Base-by-base conservation (phyloP, 257 asterid species). In the Striga asiatica region DNA sequence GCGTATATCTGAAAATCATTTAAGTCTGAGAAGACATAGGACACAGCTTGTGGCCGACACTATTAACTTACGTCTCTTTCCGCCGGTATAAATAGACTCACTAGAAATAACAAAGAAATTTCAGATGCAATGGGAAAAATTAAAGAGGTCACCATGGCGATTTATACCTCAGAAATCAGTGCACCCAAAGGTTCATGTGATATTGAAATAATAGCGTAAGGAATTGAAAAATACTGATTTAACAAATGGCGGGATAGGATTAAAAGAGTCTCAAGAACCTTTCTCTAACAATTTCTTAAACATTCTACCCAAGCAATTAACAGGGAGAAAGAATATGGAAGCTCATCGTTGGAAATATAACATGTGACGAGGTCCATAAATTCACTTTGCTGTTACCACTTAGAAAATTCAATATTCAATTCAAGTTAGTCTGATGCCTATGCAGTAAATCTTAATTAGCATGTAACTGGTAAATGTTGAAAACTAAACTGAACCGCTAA, bases 81-180 rank as follows among this genome's bases (percentile, higher is more conserved):
- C 10, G 51, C 41, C 28, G 56, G 43, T 60, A 53, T 35, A 57
- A 31, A 29, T 37, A 58, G 53, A 45, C 37, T 47, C 41, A 17
- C n/a, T 2, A 34, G 16, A 62, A 54, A n/a, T n/a, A 50, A 43
- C 34, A 4, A 6, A 23, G 18, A 37, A 24, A 24, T 34, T 39
- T 12, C 43, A 42, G 20, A 61, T 19, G 21, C 11, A 23, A 41
- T 28, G 29, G 37, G 42, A 29, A 66, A 46, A 43, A 23, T 17
- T 4, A 46, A 66, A 67, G 52, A 25, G 59, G 59, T 54, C 62
- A 61, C 43, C 23, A 70, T 23, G 58, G 71, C 48, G 17, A 12
- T 62, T 32, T 51, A 50, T 8, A 56, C 51, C 17, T 13, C 55
- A 56, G 50, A 51, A 38, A 35, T 39, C 49, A 31, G 13, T 6